phyloP scores from a whole-genome alignment of 2,329 filamentous ascomycete species.

The Ophiocordyceps camponoti-rufipedis region DNA sequence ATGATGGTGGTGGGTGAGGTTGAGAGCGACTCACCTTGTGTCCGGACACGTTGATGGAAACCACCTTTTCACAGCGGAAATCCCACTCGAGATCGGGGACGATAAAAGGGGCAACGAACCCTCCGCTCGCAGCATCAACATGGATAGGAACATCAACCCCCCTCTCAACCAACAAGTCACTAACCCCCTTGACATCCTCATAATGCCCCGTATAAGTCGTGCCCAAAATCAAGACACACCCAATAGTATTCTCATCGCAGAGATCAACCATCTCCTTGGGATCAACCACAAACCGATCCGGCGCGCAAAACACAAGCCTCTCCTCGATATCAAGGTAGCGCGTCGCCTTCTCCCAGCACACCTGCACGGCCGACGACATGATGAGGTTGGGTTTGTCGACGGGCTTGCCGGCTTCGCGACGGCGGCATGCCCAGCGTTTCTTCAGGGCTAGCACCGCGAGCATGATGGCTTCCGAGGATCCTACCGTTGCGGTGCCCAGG shows the following conservation, averaged over 20 bases:
- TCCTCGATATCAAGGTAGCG: slow-evolving; percentile 90
- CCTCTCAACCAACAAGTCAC: slow-evolving; percentile 63
- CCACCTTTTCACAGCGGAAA: slow-evolving; percentile 73
- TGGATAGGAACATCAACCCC: slow-evolving; percentile 73
- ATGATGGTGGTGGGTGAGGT: background rate
- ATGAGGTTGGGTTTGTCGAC: slow-evolving; percentile 71
- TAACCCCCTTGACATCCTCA: slow-evolving; percentile 82
- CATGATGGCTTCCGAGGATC: slow-evolving; percentile 81
- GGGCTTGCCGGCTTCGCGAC: slow-evolving; percentile 67
- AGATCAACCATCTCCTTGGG: slow-evolving; percentile 40
- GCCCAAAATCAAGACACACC: slow-evolving; percentile 79
- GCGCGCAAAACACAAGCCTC: slow-evolving; percentile 51
- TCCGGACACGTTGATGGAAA: slow-evolving; percentile 86
- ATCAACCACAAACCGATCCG: slow-evolving; percentile 44
- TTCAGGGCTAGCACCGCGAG: slow-evolving; percentile 80
- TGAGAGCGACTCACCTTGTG: slow-evolving; percentile 44
- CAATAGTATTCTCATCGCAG: slow-evolving; percentile 59
- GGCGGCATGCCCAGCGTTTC: slow-evolving; percentile 78
- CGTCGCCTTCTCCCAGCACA: slow-evolving; percentile 89
- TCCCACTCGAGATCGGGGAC: slow-evolving; percentile 76
- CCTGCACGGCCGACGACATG: slow-evolving; percentile 92
- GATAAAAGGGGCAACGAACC: slow-evolving; percentile 86
- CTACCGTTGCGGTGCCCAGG: slow-evolving; percentile 76
- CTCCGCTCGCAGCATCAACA: slow-evolving; percentile 81
- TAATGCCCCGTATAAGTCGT: slow-evolving; percentile 95